phyloP scores from a whole-genome alignment of 768 basidiomycete genomes.

The Omphalotus guepiniiformis region DNA sequence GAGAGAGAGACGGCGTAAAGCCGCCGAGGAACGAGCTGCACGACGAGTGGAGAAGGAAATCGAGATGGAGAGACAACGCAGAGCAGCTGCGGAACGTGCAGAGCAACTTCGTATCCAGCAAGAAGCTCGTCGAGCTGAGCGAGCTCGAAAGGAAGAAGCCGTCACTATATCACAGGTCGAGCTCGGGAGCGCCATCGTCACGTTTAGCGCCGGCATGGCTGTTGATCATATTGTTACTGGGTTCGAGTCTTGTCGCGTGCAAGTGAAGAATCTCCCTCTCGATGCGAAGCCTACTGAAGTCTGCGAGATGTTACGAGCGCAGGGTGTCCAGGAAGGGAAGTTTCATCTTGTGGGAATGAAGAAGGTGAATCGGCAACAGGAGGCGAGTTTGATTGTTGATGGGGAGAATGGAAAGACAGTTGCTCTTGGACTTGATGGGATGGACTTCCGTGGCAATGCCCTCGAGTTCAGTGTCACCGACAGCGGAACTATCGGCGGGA shows the following conservation, averaged over 20 bases:
- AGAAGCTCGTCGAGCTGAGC: conserved; percentile 4
- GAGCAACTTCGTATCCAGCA: conserved; percentile 15
- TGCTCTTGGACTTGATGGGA: conserved; percentile 40
- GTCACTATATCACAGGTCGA: conserved; percentile 40
- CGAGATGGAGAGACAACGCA: no score
- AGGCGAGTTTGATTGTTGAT: conserved; percentile 41
- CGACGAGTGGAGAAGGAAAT: no score
- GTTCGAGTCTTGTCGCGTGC: conserved; percentile 48
- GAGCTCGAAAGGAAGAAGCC: conserved; percentile 23
- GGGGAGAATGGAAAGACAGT: conserved; percentile 36
- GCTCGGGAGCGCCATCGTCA: conserved; percentile 43
- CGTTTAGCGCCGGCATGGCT: conserved; percentile 46
- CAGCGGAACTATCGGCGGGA: conserved; percentile 38
- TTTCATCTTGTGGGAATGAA: conserved; percentile 32
- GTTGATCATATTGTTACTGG: conserved; percentile 41
- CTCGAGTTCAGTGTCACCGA: conserved; percentile 39
- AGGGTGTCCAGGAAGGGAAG: conserved; percentile 34
- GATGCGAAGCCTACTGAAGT: conserved; percentile 37
- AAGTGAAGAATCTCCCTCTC: conserved; percentile 40
- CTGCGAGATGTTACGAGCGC: conserved; percentile 35
- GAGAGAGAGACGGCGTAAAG: no score
- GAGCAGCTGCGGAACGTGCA: no score
- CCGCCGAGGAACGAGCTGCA: no score
- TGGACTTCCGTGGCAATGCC: conserved; percentile 40
- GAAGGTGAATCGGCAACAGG: conserved; percentile 21